Evolutionary conservation across 148 eudicot genomes (phyloP).

Genomic region (Fallopia convolvulus): DNA sequence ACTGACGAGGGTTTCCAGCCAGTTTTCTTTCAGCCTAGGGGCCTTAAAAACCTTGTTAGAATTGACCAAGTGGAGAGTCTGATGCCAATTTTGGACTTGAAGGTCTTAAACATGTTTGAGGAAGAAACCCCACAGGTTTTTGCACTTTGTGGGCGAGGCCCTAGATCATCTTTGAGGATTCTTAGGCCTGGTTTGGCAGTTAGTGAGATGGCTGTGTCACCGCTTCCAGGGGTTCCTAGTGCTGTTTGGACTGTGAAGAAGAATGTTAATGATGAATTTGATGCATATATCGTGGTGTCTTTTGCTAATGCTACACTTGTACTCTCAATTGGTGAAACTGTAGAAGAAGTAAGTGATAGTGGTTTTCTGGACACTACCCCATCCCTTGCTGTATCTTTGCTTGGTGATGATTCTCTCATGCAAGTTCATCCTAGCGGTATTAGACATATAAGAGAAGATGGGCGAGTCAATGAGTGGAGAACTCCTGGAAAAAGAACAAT

Average conservation of each 20-base stretch:
- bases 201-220: conserved; percentile 94
- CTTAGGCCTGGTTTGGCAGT: conserved; percentile 90
- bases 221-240: conserved; percentile 92
- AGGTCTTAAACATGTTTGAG: conserved; percentile 76
- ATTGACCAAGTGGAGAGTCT: conserved; percentile 94
- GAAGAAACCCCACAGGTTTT: conserved; percentile 97
- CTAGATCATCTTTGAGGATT: conserved; percentile 83
- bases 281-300: conserved; percentile 95
- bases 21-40: conserved; percentile 79
- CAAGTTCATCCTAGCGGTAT: conserved; percentile 98
- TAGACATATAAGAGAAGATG: conserved; percentile 98
- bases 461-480: conserved; percentile 95
- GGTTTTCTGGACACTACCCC: conserved; percentile 98
- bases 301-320: conserved; percentile 99
- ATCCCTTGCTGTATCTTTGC: conserved; percentile 87
- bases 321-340: conserved; percentile 96
- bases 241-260: conserved; percentile 98
- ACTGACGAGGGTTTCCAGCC: conserved; percentile 95
- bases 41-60: conserved; percentile 76
- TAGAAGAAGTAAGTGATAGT: conserved; percentile 98
- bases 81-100: conserved; percentile 99
- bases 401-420: conserved; percentile 97
- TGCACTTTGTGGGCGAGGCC: conserved; percentile 91
- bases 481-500: conserved; percentile 98
- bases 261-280: conserved; percentile 90